Evolutionary conservation across 768 basidiomycete species (phyloP), one percentile per base, ranked within the genome.

Genomic region (Hygrophorus russula): DNA sequence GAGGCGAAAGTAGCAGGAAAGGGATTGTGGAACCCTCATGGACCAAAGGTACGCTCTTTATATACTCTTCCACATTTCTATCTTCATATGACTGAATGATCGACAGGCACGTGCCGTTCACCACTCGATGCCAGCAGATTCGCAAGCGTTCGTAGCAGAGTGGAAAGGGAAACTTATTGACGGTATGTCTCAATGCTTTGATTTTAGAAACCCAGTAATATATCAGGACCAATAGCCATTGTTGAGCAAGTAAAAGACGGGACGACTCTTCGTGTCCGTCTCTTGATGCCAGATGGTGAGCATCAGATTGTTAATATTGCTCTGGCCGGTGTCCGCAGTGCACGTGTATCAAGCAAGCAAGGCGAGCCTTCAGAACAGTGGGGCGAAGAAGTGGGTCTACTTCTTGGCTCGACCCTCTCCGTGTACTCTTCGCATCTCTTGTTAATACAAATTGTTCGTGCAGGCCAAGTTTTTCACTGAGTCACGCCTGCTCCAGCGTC

Each of bases 231-330:
- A 13, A 31, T 30, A 93, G 92, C 85, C 38, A 75, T 97, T 47
- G 88, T 98, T 46, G 94, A 99, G 63, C 82, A 86, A 57, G 91
- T 97, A 41, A 76, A 86, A 39, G 93, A 98, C 57, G 94, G 92
- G 39, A 83, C 87, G 15, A 93, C 89, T 20, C 64, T 98, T 24
- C 83, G 94, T 15, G 78, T 85, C 38, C 81, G 96, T 39, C 73
- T 98, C 37, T 67, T 96, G 44, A 76, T 97, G 68, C 84, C 91
- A 13, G 80, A 87, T 35, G 84, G 81, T 9, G 79, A 86, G 45
- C 96, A 99, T 57, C 96, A 96, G 64, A 70, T 93, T 45, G 71
- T 83, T 59, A 96, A 90, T 57, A 73, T 97, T 49, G 72, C 82
- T 6, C 70, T 89, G 46, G 87, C 90, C 20, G 90, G 90, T 35